Evolutionary conservation across 257 asterid species (phyloP).

Genomic region (Plantago elongata): DNA sequence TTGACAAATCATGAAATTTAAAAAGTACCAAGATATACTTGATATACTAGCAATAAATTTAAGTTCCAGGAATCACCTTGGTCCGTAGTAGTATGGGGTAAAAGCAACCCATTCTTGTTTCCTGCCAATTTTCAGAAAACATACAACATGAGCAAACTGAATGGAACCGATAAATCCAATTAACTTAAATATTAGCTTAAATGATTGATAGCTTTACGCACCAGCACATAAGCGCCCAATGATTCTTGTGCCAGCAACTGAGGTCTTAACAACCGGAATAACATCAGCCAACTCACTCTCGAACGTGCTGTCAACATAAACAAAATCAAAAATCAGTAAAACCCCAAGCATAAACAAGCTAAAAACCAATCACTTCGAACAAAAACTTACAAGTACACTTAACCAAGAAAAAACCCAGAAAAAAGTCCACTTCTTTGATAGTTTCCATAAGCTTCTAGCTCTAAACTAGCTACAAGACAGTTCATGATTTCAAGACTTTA

Average conservation of each 20-base stretch:
- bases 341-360: not conserved
- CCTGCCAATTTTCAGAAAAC: conserved; percentile 37
- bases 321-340: not conserved
- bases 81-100: conserved; percentile 94
- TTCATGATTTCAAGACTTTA: not conserved
- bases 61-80: conserved; percentile 50
- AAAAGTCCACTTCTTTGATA: too few relatives aligned
- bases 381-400: not conserved
- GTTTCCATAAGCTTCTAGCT: too few relatives aligned
- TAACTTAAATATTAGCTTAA: not conserved
- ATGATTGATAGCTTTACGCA: conserved; percentile 22
- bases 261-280: conserved; percentile 85
- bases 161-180: not conserved
- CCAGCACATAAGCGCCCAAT: conserved; percentile 92
- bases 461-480: not conserved
- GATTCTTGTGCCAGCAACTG: conserved; percentile 81
- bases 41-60: not conserved
- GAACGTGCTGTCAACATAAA: conserved; percentile 53
- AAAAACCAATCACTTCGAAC: not conserved
- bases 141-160: not conserved
- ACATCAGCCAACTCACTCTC: conserved; percentile 75
- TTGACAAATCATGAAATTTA: too few relatives aligned
- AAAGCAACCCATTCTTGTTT: conserved; percentile 86
- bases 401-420: not conserved
- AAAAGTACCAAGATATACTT: not conserved